Evolutionary conservation across 106 monocot species (phyloP).

Genomic region (Dendrobium catenatum): DNA sequence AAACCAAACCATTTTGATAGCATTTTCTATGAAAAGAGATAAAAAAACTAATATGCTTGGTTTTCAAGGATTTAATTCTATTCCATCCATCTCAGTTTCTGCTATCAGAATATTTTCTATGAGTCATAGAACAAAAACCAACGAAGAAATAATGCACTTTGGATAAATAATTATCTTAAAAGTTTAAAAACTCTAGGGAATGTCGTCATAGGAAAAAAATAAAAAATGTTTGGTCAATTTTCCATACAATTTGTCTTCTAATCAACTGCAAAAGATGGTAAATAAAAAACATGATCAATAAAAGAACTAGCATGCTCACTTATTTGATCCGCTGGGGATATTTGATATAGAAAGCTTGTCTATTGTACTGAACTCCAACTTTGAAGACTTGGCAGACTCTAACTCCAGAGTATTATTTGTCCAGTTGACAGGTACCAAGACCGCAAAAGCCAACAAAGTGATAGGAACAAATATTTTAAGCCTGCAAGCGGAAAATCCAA

Average conservation of each 20-base stretch:
- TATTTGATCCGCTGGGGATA: slow-evolving; percentile 58
- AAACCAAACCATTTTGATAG: neutral
- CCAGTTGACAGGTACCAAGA: slow-evolving; percentile 90
- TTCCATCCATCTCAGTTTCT: neutral
- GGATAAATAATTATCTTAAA: neutral
- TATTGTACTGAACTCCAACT: slow-evolving; percentile 46
- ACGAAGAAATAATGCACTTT: neutral
- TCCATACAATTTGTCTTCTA: neutral
- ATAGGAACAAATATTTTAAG: slow-evolving; percentile 89
- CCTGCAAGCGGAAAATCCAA: slow-evolving; percentile 28
- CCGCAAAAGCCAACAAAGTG: slow-evolving; percentile 65
- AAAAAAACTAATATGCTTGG: neutral
- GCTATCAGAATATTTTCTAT: neutral
- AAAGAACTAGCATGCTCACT: slow-evolving; percentile 34
- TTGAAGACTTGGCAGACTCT: slow-evolving; percentile 13
- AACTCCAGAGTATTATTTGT: slow-evolving; percentile 50
- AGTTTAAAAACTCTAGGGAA: neutral
- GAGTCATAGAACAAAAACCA: neutral
- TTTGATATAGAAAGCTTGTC: slow-evolving; percentile 98
- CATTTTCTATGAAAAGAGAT: neutral
- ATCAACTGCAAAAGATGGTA: neutral
- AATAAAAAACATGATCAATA: neutral
- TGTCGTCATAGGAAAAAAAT: neutral
- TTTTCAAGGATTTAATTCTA: neutral
- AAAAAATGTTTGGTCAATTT: neutral